Evolutionary conservation across 2,329 filamentous ascomycete species (phyloP).

Genomic region (Colletotrichum lini): DNA sequence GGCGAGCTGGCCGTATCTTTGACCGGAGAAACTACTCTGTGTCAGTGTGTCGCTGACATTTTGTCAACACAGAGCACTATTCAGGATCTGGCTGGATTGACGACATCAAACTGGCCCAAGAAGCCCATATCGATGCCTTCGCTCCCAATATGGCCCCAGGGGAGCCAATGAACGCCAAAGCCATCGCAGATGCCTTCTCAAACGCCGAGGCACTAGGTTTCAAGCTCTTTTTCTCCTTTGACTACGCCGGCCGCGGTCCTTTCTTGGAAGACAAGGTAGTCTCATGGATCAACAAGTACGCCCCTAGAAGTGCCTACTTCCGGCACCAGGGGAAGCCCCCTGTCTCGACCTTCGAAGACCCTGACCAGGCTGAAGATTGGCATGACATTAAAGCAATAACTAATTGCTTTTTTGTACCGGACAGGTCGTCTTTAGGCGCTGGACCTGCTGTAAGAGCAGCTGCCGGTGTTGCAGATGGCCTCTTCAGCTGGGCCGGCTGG

Average conservation of each 20-base stretch:
- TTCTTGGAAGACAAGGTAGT: constrained; percentile 45
- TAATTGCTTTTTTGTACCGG: constrained; percentile 60
- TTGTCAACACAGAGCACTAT: constrained; percentile 7
- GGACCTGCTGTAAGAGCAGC: constrained; percentile 43
- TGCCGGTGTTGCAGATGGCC: constrained; percentile 49
- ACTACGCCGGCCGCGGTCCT: constrained; percentile 51
- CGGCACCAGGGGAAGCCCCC: constrained; percentile 53
- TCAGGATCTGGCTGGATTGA: background rate
- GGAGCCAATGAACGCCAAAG: background rate
- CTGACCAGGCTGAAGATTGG: constrained; percentile 59
- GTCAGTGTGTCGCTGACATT: background rate
- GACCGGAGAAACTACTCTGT: no score
- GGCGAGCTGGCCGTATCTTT: background rate
- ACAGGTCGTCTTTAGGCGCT: constrained; percentile 60
- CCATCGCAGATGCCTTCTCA: background rate
- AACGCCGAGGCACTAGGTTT: constrained; percentile 44
- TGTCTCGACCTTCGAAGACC: constrained; percentile 68
- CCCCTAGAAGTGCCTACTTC: constrained; percentile 48
- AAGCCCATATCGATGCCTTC: constrained; percentile 25
- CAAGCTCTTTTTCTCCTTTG: constrained; percentile 59
- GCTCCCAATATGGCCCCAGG: constrained; percentile 13
- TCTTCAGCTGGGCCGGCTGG: constrained; percentile 58
- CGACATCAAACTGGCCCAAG: constrained; percentile 19
- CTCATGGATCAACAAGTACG: constrained; percentile 42
- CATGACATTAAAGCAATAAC: constrained; percentile 54